phyloP scores from a whole-genome alignment of 129 eudicot species.

The Ambrosia trifida region DNA sequence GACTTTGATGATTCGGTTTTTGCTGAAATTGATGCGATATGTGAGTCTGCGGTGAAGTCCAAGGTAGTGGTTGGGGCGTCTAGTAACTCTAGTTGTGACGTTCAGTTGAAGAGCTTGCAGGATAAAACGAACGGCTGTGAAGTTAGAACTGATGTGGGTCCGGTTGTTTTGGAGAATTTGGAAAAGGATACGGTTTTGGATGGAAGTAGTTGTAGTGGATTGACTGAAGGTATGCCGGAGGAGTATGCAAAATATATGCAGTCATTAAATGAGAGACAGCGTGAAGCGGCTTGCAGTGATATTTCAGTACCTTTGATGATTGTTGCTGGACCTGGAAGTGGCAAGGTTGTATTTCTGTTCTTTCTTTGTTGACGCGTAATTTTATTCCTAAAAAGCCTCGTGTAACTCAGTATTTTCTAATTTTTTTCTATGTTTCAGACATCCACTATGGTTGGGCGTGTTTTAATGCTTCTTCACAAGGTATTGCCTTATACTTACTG shows the following conservation, averaged over 20 bases:
- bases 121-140: slow-evolving; percentile 28
- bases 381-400: slow-evolving; percentile 15
- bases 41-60: slow-evolving; percentile 51
- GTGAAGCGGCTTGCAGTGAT: slow-evolving; percentile 96
- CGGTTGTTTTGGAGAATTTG: slow-evolving; percentile 32
- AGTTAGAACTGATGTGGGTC: slow-evolving; percentile 17
- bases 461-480: slow-evolving; percentile 82
- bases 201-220: slow-evolving; percentile 29
- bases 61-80: slow-evolving; percentile 28
- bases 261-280: slow-evolving; percentile 76
- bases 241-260: slow-evolving; percentile 69
- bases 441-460: slow-evolving; percentile 99
- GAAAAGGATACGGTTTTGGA: slow-evolving; percentile 22
- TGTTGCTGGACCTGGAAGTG: slow-evolving; percentile 99
- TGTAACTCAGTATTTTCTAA: slow-evolving; percentile 9
- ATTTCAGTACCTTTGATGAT: slow-evolving; percentile 75
- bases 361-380: background rate
- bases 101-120: slow-evolving; percentile 27
- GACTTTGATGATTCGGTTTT: slow-evolving; percentile 69
- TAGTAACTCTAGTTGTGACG: background rate
- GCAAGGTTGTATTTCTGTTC: slow-evolving; percentile 62
- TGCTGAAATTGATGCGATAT: slow-evolving; percentile 75
- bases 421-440: slow-evolving; percentile 50
- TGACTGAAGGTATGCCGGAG: slow-evolving; percentile 62
- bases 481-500: slow-evolving; percentile 34